phyloP scores from a whole-genome alignment of 129 eudicot genomes.

The Arctium minus region DNA sequence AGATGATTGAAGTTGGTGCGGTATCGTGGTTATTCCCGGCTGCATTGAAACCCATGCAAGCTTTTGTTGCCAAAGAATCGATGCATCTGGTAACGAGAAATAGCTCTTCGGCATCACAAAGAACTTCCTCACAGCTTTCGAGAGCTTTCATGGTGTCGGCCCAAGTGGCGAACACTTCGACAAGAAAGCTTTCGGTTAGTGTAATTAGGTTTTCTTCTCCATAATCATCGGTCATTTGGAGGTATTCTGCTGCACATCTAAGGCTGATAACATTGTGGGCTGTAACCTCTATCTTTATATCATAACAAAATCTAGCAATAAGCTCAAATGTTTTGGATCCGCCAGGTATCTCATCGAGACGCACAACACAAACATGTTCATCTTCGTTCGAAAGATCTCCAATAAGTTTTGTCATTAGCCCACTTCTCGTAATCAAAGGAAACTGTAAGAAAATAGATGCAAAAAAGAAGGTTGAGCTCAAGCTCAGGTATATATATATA shows the following conservation, averaged over 20 bases:
- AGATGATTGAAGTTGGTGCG: slow-evolving; percentile 16
- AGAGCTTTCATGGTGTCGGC: slow-evolving; percentile 74
- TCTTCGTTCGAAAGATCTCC: slow-evolving; percentile 40
- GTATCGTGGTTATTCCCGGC: slow-evolving; percentile 18
- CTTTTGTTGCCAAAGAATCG: slow-evolving; percentile 63
- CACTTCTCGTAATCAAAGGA: slow-evolving; percentile 68
- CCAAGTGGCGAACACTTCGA: slow-evolving; percentile 61
- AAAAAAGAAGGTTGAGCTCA: neutral
- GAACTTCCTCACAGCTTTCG: slow-evolving; percentile 69
- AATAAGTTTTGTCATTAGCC: slow-evolving; percentile 50
- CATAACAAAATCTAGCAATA: slow-evolving; percentile 69
- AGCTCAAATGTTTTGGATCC: slow-evolving; percentile 81
- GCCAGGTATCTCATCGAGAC: slow-evolving; percentile 68
- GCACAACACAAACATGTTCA: slow-evolving; percentile 39
- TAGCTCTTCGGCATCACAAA: slow-evolving; percentile 61
- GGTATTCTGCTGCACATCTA: slow-evolving; percentile 73
- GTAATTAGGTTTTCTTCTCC: slow-evolving; percentile 75
- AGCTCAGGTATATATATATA: neutral
- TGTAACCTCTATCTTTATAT: slow-evolving; percentile 60
- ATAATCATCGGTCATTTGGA: slow-evolving; percentile 68
- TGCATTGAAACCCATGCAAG: slow-evolving; percentile 50
- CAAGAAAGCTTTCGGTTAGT: slow-evolving; percentile 56
- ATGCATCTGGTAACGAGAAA: slow-evolving; percentile 70
- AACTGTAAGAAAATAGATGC: slow-evolving; percentile 37
- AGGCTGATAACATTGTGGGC: slow-evolving; percentile 63